Evolutionary conservation across 768 basidiomycete species (phyloP), one percentile per base, ranked within the genome.

Genomic region (Baorangia bicolor): DNA sequence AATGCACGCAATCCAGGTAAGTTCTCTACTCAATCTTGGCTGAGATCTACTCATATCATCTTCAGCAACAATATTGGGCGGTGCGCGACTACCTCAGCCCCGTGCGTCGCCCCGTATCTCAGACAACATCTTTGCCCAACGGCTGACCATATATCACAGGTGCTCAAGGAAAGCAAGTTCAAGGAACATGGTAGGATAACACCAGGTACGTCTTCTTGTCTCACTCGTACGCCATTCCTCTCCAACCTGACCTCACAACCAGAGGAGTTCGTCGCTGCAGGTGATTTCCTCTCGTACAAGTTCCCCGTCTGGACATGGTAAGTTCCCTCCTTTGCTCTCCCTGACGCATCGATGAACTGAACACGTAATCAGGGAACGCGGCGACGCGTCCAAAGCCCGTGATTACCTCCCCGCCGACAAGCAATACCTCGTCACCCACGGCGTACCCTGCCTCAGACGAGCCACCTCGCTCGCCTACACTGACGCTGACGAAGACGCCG

Each of bases 221-320:
- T 34, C 21, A 18, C 53, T 49, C 54, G 4, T 39, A 21, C n/a
- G 4, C 25, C 35, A 4, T n/a, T 59, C 49, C 20, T 54, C 37
- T 43, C 18, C 4, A 31, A 28, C 56, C 42, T 58, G 55, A 66
- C 58, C 45, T 49, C 49, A 20, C 34, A 28, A 48, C 16, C 69
- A 91, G 96, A 99, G 84, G 97, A 98, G 74, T 98, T 97, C 67
- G 93, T 98, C 28, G 94, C 92, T 16, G 97, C 97, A 9, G 97
- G 97, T 51, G 97, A 99, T 73, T 98, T 98, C 74, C 77, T 99
- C 56, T 80, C 87, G 8, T 98, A 98, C 84, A 99, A 99, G 78
- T 99, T 99, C 74, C 92, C 93, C 12, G 94, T 97, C 25, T 99
- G 97, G 97, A 79, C 85, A 66, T 99, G 97, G 97, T 92, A 54